Conservation (phyloP, 805 yeast species). For the Lachancea sp. region DNA sequence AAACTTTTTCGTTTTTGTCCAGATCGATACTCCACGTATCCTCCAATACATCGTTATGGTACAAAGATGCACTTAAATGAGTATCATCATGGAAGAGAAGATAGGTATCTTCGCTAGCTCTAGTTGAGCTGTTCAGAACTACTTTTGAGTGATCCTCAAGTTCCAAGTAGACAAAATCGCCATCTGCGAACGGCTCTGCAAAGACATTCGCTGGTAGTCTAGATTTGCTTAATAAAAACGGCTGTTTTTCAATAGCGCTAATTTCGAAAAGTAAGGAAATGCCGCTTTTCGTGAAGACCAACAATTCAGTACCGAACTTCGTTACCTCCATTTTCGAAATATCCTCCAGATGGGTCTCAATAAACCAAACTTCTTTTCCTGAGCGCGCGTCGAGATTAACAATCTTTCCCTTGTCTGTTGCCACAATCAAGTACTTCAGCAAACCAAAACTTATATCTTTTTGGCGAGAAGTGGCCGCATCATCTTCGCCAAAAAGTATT, state of each 20-base stretch:
- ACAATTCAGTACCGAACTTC: slow-evolving; percentile 14
- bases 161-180: slow-evolving; percentile 14
- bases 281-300: slow-evolving; percentile 30
- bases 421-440: slow-evolving; percentile 37
- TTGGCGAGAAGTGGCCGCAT: slow-evolving; percentile 7
- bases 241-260: slow-evolving; percentile 3
- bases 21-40: slow-evolving; percentile 37
- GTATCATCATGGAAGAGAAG: slow-evolving; percentile 18
- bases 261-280: slow-evolving; percentile 15
- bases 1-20: slow-evolving; percentile 32
- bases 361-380: slow-evolving; percentile 38
- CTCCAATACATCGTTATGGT: slow-evolving; percentile 17
- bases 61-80: slow-evolving; percentile 22
- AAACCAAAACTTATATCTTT: slow-evolving; percentile 40
- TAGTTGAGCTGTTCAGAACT: slow-evolving; percentile 10
- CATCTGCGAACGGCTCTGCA: slow-evolving; percentile 1
- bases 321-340: slow-evolving; percentile 21
- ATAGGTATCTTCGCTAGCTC: slow-evolving; percentile 15
- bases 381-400: slow-evolving; percentile 39
- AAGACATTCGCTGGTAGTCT: background rate
- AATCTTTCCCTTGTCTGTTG: slow-evolving; percentile 37
- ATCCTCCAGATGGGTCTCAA: slow-evolving; percentile 20
- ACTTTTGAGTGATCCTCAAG: slow-evolving; percentile 12
- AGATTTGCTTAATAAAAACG: background rate
- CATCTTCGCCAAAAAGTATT: slow-evolving; percentile 13